Percentiles rank a stretch among this genome's conserved stretches.
Evolutionary conservation across 78 protist genomes (phyloP).

Genomic region (Thecamonas trahens): DNA sequence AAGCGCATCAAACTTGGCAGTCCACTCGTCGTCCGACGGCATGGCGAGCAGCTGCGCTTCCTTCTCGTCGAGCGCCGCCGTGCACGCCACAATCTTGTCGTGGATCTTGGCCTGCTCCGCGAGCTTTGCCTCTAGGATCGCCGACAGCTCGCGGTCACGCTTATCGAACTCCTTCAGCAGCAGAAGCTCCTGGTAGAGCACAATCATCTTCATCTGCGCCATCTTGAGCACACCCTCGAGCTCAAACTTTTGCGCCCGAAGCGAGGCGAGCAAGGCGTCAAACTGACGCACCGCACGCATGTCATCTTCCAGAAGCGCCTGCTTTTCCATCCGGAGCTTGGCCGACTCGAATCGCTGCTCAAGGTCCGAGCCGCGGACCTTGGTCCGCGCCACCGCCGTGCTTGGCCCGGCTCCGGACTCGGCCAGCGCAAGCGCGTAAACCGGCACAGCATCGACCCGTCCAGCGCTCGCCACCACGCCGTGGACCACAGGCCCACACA

Average conservation of each 20-base stretch:
- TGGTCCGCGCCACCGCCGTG: too few species aligned
- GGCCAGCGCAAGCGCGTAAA: too few species aligned
- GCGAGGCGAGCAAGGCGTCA: constrained; percentile 29
- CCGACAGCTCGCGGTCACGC: constrained; percentile 17
- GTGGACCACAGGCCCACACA: not conserved
- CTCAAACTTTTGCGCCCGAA: constrained; percentile 28
- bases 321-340: constrained; percentile 9
- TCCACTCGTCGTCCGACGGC: not conserved
- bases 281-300: constrained; percentile 7
- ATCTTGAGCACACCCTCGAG: constrained; percentile 50
- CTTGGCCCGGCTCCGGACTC: too few species aligned
- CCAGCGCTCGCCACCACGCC: too few species aligned
- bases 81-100: constrained; percentile 11
- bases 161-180: constrained; percentile 59
- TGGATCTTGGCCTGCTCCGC: constrained; percentile 27
- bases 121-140: constrained; percentile 12
- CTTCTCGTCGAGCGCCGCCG: constrained; percentile 5
- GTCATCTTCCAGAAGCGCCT: not conserved
- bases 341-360: not conserved
- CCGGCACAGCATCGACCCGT: too few species aligned
- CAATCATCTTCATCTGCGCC: constrained; percentile 35
- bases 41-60: not conserved
- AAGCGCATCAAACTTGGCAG: not conserved
- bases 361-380: too few species aligned
- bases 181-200: constrained; percentile 46